Evolutionary conservation across 805 yeast species (phyloP), one percentile per base, ranked within the genome.

Genomic region (Ogataea salicorniae): DNA sequence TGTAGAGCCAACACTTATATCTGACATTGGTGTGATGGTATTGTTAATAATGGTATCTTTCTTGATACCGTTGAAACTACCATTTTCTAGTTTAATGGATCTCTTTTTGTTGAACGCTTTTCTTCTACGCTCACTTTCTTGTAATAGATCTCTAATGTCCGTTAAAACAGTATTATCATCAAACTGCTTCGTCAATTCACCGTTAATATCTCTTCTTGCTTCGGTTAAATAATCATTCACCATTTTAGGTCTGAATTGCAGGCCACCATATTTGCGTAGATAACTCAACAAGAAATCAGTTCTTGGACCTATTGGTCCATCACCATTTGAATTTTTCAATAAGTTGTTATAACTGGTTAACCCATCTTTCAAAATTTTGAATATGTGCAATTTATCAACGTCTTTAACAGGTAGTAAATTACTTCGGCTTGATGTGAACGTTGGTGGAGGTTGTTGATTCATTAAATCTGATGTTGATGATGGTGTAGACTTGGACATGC

Each of bases 71-170:
- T 17, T 39, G 15, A 16, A 6, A 29, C n/a, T 43, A 40, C 18
- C 51, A 26, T 49, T 51, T 26, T 48, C 48, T 23, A 54, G 47
- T 23, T 20, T 39, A 40, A 39, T 41, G 17, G 37, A 20, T 48
- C 55, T 45, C 51, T 61, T 42, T 54, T 50, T 45, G 58, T 64
- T 41, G 56, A 61, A 46, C 60, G 53, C 43, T 45, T 62, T 64
- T 13, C 68, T 51, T 42, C 55, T 48, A 29, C 60, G 56, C 15
- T 58, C 60, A 37, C 61, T 56, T 38, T 61, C 66, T 8, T 48
- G 42, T 11, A 64, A 42, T 15, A 62, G 42, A 15, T 45, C 43
- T 35, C 59, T 54, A 11, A 64, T 55, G 8, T 57, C 56, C 22
- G 43, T 45, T 4, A 56, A 29, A 3, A 61, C 23, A 14, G 18